Conservation (phyloP, 1,284 basidiomycete species). For the Volvariella volvacea region DNA sequence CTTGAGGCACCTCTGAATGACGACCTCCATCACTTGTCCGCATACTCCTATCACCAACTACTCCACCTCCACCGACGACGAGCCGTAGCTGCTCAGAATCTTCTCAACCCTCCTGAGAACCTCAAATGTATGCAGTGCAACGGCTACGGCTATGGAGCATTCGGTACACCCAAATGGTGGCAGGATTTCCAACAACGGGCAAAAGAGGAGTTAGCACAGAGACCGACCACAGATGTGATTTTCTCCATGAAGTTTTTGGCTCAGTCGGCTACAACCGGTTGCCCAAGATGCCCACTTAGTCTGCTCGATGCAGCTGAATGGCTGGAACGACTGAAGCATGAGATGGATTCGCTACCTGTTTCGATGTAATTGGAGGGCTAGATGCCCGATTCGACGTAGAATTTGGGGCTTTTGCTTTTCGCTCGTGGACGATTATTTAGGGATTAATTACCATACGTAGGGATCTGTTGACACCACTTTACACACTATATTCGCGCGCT, state of each 20-base stretch:
- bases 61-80: slow-evolving; percentile 40
- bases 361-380: slow-evolving; percentile 27
- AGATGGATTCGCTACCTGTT: slow-evolving; percentile 42
- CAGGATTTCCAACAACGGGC: slow-evolving; percentile 36
- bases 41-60: slow-evolving; percentile 42
- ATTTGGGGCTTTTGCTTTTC: too few relatives aligned
- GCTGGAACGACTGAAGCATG: slow-evolving; percentile 33
- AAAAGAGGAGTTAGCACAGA: slow-evolving; percentile 34
- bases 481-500: too few relatives aligned
- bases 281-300: slow-evolving; percentile 40
- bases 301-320: slow-evolving; percentile 41
- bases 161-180: slow-evolving; percentile 51
- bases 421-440: too few relatives aligned
- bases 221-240: slow-evolving; percentile 42
- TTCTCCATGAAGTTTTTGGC: slow-evolving; percentile 43
- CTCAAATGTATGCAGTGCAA: slow-evolving; percentile 48
- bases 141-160: slow-evolving; percentile 29
- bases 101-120: slow-evolving; percentile 31
- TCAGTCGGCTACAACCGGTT: slow-evolving; percentile 31
- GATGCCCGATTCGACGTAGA: too few relatives aligned
- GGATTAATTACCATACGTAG: too few relatives aligned
- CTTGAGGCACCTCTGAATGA: slow-evolving; percentile 31
- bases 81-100: slow-evolving; percentile 31
- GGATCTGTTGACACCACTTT: too few relatives aligned
- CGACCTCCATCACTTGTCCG: slow-evolving; percentile 44